phyloP scores from a whole-genome alignment of 306 rosid genomes.

The Gillenia trifoliata region DNA sequence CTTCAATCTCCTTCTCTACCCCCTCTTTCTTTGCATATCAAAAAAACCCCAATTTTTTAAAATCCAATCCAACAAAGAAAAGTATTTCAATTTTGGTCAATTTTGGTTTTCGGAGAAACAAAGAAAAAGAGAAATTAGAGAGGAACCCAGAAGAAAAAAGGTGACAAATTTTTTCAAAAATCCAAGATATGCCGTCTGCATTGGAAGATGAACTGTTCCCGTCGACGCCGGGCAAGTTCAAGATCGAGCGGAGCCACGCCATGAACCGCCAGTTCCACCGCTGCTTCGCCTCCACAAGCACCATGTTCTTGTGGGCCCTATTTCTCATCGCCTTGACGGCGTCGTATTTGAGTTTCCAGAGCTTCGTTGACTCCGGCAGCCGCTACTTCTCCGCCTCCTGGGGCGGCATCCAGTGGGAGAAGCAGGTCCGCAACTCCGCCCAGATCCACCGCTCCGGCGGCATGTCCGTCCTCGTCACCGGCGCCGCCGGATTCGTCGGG shows the following conservation, averaged over 20 bases:
- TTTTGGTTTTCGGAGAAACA: neutral
- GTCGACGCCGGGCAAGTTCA: constrained; percentile 84
- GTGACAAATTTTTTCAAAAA: neutral
- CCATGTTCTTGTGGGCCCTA: constrained; percentile 86
- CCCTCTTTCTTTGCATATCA: neutral
- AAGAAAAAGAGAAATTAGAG: neutral
- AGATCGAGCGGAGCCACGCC: constrained; percentile 58
- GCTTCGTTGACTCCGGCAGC: constrained; percentile 67
- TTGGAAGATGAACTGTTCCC: constrained; percentile 71
- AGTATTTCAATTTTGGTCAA: neutral
- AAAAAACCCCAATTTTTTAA: neutral
- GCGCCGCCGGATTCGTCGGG: constrained; percentile 76
- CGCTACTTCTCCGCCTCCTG: constrained; percentile 66
- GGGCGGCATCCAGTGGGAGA: constrained; percentile 97
- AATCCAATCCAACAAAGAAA: neutral
- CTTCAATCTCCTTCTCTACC: neutral
- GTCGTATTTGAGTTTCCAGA: constrained; percentile 71
- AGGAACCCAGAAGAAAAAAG: neutral
- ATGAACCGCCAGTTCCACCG: constrained; percentile 74
- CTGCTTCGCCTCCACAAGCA: constrained; percentile 78
- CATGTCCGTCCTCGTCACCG: constrained; percentile 71
- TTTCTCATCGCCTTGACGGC: constrained; percentile 71
- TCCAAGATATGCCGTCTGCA: constrained; percentile 38
- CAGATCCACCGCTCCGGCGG: constrained; percentile 65
- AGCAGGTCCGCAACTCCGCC: constrained; percentile 71